A percentile compares a stretch with the other conserved stretches of the same genome.
phyloP scores from a whole-genome alignment of 2,329 filamentous ascomycete genomes.

The Metarhizium sp. region DNA sequence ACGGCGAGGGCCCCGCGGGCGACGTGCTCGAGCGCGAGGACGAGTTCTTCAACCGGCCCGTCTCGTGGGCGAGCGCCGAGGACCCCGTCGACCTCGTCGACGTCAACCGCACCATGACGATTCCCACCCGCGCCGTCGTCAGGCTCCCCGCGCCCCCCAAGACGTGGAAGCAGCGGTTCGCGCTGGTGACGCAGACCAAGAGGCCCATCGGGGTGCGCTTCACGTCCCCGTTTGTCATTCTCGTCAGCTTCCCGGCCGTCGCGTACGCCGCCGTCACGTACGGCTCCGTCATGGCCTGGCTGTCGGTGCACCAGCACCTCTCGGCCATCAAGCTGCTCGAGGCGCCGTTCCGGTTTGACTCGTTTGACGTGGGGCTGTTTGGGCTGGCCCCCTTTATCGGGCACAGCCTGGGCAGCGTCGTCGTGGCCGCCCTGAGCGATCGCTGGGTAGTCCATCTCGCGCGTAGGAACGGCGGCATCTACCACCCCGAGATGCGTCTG shows the following conservation, averaged over 20 bases:
- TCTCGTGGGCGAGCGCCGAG: background rate
- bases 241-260: conserved; percentile 20
- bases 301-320: conserved; percentile 15
- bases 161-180: conserved; percentile 12
- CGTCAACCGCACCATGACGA: background rate
- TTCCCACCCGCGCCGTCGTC: background rate
- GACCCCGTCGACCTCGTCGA: background rate
- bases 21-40: background rate
- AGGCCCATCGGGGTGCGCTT: conserved; percentile 7
- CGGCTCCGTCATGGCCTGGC: conserved; percentile 26
- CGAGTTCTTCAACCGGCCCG: background rate
- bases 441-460: conserved; percentile 25
- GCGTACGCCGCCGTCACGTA: conserved; percentile 30
- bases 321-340: conserved; percentile 15
- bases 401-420: conserved; percentile 23
- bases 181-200: conserved; percentile 10
- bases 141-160: conserved; percentile 3
- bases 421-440: conserved; percentile 28
- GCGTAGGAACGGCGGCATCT: conserved; percentile 26
- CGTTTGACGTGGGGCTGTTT: conserved; percentile 15
- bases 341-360: conserved; percentile 19
- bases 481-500: conserved; percentile 33
- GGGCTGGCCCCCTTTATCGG: conserved; percentile 23
- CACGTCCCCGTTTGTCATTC: conserved; percentile 8
- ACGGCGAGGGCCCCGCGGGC: background rate